Evolutionary conservation across 352 stramenopile species (phyloP), one percentile per base, ranked within the genome.

Genomic region (Phytophthora fragariaefolia): DNA sequence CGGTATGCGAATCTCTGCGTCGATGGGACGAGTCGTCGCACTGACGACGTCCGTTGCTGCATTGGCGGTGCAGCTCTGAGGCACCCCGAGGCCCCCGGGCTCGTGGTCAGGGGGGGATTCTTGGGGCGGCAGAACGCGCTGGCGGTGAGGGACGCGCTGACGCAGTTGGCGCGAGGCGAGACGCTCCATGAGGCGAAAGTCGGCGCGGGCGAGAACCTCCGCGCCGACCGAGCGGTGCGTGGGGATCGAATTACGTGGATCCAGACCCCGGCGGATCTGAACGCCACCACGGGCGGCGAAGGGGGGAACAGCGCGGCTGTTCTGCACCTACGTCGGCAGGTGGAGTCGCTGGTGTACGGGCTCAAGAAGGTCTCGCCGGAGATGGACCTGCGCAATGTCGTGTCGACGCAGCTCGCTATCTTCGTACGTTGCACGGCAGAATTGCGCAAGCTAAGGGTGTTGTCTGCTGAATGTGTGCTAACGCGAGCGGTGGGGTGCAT

Each of bases 161-260:
- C 71, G 0, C 46, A 69, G 4, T 38, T 86, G 15, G 57, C 71
- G 2, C 23, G 71, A 23, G 76, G 53, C 0, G 66, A 67, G 9
- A 42, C 26, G 6, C 84, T 91, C 23, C 80, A 83, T 32, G 74
- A 83, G 20, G 79, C 85, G 4, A 86, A 75, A 12, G 64, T 90
- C 15, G 80, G 77, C 4, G 57, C 74, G 36, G 80, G 73, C 22
- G 69, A 76, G 17, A 80, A 80, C 24, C 48, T 72, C 8, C 63
- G 78, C n/a, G 74, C 75, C 17, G 77, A 89, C 43, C 58, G 56
- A 13, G 43, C 71, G 0, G 69, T 89, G 38, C 82, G 85, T 43
- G 85, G 85, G 17, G 85, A 93, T 40, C 77, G 79, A 34, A 91
- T 93, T 38, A 72, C 80, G 52, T 92, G 85, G 85, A 81, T 93